Conservation (phyloP, 768 basidiomycete species). For the Porpolomopsis calyptriformis region DNA sequence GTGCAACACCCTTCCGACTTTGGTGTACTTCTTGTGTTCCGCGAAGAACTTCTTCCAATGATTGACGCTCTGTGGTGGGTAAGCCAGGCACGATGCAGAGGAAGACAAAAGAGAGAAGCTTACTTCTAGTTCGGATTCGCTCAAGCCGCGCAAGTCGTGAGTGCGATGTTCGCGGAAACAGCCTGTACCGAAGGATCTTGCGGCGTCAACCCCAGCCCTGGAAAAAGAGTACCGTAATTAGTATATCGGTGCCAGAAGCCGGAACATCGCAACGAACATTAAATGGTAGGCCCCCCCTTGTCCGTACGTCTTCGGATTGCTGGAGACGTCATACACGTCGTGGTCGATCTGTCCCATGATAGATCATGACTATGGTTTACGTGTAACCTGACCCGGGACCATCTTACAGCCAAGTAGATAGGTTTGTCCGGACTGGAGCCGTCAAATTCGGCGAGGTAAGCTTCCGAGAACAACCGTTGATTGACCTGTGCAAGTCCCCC, state of each 20-base stretch:
- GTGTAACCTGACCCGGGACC: slow-evolving; percentile 12
- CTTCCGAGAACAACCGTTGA: slow-evolving; percentile 68
- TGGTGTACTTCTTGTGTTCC: slow-evolving; percentile 68
- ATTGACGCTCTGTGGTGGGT: slow-evolving; percentile 44
- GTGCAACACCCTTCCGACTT: slow-evolving; percentile 69
- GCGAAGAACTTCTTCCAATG: slow-evolving; percentile 90
- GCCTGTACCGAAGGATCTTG: slow-evolving; percentile 85
- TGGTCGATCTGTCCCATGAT: slow-evolving; percentile 61
- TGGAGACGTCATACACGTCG: slow-evolving; percentile 87
- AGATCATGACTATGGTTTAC: neutral
- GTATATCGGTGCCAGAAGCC: neutral
- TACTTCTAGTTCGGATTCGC: slow-evolving; percentile 60
- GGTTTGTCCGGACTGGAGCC: slow-evolving; percentile 57
- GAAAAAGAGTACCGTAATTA: slow-evolving; percentile 14
- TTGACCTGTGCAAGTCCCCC: slow-evolving; percentile 30
- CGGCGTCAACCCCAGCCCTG: slow-evolving; percentile 80
- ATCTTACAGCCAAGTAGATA: slow-evolving; percentile 72
- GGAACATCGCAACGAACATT: slow-evolving; percentile 36
- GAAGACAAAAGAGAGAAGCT: neutral
- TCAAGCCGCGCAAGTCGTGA: slow-evolving; percentile 80
- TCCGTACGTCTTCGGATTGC: slow-evolving; percentile 62
- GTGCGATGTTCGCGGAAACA: slow-evolving; percentile 88
- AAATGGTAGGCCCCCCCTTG: slow-evolving; percentile 77
- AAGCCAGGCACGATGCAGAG: neutral
- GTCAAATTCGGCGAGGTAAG: slow-evolving; percentile 54